Evolutionary conservation across 805 yeast genomes (phyloP).

Genomic region (Komagataella pseudopastoris): DNA sequence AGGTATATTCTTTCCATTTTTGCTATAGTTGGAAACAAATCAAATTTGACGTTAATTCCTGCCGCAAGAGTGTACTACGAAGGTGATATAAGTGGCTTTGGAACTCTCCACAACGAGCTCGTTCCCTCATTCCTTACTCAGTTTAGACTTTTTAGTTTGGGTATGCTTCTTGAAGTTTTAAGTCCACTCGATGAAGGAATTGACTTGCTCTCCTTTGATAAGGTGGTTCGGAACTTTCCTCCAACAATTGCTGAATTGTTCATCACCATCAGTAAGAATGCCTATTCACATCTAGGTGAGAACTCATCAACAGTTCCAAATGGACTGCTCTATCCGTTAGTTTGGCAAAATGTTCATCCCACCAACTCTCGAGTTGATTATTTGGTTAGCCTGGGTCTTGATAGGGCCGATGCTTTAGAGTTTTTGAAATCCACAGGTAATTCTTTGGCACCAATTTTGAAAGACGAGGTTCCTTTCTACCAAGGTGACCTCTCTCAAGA

Average conservation of each 20-base stretch:
- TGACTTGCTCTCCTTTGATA: slow-evolving; percentile 5
- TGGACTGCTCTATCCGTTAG: slow-evolving; percentile 23
- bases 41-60: slow-evolving; percentile 17
- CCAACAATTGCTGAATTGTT: slow-evolving; percentile 28
- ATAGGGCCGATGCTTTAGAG: slow-evolving; percentile 17
- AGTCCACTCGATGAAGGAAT: slow-evolving; percentile 8
- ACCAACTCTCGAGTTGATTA: slow-evolving; percentile 21
- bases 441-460: slow-evolving; percentile 8
- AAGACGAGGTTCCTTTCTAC: slow-evolving; percentile 8
- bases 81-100: slow-evolving; percentile 14
- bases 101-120: slow-evolving; percentile 13
- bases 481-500: slow-evolving; percentile 13
- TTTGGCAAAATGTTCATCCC: slow-evolving; percentile 25
- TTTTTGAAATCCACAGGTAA: slow-evolving; percentile 11
- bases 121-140: slow-evolving; percentile 22
- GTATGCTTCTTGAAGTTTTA: slow-evolving; percentile 22
- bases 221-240: slow-evolving; percentile 15
- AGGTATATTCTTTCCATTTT: slow-evolving; percentile 28
- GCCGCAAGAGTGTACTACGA: slow-evolving; percentile 25
- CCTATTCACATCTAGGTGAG: slow-evolving; percentile 24
- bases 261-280: slow-evolving; percentile 27
- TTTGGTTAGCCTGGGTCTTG: slow-evolving; percentile 16
- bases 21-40: slow-evolving; percentile 27
- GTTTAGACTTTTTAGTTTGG: slow-evolving; percentile 23
- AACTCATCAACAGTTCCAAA: slow-evolving; percentile 17